Base-by-base conservation (phyloP, 192 early-diverging fungal species). In the Podila epicladia region DNA sequence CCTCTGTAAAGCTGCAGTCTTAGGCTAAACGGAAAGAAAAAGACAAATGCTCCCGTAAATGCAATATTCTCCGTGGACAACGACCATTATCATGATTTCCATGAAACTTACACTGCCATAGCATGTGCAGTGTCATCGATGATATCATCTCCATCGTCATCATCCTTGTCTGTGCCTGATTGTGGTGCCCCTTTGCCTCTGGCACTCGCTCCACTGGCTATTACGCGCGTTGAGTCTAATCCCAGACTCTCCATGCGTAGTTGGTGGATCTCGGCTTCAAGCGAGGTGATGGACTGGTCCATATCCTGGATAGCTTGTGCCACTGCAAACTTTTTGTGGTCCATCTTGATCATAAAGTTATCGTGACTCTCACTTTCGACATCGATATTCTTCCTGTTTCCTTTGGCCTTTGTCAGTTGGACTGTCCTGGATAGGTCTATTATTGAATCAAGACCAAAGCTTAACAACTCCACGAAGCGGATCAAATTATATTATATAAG, bases 1-100 rank as follows among this genome's bases (percentile, higher is more conserved):
- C 74, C 74, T 69, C 82, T 67, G 64, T 83, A 83, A 33, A 83
- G 37, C 22, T 83, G 82, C 9, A 83, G 63, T 15, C 72, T 74
- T 4, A 83, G 62, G 15, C 82, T 83, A 64, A 6, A 19, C 9
- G 51, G 11, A 31, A 37, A 48, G 29, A 28, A 57, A 38, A 28
- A 57, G 24, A 41, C 49, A n/a, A 31, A 19, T 8, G 2, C 17
- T 11, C 9, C 4, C 9, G 15, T 8, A 57, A 13, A 9, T 8
- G 24, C 29, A 15, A 26, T 24, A 9, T 66, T 22, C 7, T 45
- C 4, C 3, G 0, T 19, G 45, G 28, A 7, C 45, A 58, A 11
- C 22, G 26, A 4, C 33, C 31, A 57, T 0, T 61, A 20, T 24
- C 41, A 51, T 26, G 26, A 38, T 3, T 2, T 5, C 4, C 26